These are phyloP conservation scores for Cordyceps javanica DNA, from an alignment of 2,329 filamentous ascomycete genomes.

Conservation along the genomic window DNA sequence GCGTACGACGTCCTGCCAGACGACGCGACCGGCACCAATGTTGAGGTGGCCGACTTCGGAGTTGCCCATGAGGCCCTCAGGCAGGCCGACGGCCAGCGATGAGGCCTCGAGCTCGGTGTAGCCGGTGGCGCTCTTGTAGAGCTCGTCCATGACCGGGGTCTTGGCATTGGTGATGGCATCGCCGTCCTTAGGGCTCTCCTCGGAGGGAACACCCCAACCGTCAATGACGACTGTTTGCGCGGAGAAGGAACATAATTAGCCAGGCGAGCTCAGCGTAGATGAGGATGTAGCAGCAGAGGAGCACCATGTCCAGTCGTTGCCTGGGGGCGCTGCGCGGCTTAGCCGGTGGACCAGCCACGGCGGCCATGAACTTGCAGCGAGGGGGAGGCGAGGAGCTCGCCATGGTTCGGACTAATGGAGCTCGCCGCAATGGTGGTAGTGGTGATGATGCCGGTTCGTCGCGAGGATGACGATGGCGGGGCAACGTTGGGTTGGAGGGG, in stretches of 20 bases:
- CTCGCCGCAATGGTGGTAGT: background rate
- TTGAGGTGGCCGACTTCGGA: conserved; percentile 98
- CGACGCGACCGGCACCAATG: conserved; percentile 93
- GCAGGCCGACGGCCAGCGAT: conserved; percentile 89
- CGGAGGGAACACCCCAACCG: conserved; percentile 87
- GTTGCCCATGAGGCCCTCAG: conserved; percentile 97
- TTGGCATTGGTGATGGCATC: conserved; percentile 93
- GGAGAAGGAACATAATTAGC: conserved; percentile 52
- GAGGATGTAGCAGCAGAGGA: conserved; percentile 45
- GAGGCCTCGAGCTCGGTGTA: conserved; percentile 94
- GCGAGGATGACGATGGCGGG: conserved; percentile 15
- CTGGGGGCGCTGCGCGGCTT: conserved; percentile 50
- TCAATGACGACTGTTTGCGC: conserved; percentile 83
- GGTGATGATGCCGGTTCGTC: conserved; percentile 8
- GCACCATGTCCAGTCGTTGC: conserved; percentile 37
- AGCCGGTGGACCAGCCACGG: conserved; percentile 6
- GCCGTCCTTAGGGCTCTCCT: conserved; percentile 75
- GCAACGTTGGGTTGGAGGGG: conserved; percentile 23
- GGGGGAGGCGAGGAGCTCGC: background rate
- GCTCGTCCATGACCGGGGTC: conserved; percentile 91
- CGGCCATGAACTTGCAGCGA: background rate
- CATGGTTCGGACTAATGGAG: background rate
- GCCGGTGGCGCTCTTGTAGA: conserved; percentile 74
- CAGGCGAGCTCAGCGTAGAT: conserved; percentile 51
- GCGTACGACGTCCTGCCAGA: conserved; percentile 97